Evolutionary conservation across 148 eudicot genomes (phyloP).

Genomic region (Dysphania ambrosioides): DNA sequence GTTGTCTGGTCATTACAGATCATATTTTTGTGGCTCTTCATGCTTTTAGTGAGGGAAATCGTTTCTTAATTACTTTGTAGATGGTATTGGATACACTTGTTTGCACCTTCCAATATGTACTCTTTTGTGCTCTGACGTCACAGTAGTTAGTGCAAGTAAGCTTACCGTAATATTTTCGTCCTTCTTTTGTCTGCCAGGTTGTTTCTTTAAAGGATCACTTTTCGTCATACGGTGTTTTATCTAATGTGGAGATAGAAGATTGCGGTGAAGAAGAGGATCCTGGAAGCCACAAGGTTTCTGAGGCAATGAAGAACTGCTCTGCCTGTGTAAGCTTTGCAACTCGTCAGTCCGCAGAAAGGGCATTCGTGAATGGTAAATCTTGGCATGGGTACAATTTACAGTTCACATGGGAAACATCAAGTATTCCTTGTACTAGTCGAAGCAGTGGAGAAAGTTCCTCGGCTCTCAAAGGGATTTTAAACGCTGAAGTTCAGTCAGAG

Average conservation of each 20-base stretch:
- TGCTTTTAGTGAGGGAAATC: not conserved
- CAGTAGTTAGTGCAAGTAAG: not conserved
- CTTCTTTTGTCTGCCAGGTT: slow-evolving; percentile 42
- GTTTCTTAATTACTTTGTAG: not conserved
- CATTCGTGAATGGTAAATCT: slow-evolving; percentile 61
- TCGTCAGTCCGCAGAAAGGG: slow-evolving; percentile 75
- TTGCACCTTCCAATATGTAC: not conserved
- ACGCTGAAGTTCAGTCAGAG: slow-evolving; percentile 30
- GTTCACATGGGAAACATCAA: slow-evolving; percentile 54
- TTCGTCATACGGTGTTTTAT: slow-evolving; percentile 50
- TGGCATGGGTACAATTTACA: slow-evolving; percentile 66
- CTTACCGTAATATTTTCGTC: not conserved
- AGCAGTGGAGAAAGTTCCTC: slow-evolving; percentile 46
- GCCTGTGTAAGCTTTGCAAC: slow-evolving; percentile 60
- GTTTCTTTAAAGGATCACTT: slow-evolving; percentile 71
- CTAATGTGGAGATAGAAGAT: slow-evolving; percentile 56
- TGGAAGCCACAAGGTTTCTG: slow-evolving; percentile 26
- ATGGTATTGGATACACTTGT: not conserved
- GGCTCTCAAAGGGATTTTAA: slow-evolving; percentile 36
- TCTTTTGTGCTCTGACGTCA: not conserved
- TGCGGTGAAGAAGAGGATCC: slow-evolving; percentile 30
- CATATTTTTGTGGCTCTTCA: not conserved
- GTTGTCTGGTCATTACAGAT: not conserved
- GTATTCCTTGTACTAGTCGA: slow-evolving; percentile 32
- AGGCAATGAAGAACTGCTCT: slow-evolving; percentile 36